Base-by-base conservation (phyloP, 2,329 filamentous ascomycete species). In the Huntiella moniliformis region DNA sequence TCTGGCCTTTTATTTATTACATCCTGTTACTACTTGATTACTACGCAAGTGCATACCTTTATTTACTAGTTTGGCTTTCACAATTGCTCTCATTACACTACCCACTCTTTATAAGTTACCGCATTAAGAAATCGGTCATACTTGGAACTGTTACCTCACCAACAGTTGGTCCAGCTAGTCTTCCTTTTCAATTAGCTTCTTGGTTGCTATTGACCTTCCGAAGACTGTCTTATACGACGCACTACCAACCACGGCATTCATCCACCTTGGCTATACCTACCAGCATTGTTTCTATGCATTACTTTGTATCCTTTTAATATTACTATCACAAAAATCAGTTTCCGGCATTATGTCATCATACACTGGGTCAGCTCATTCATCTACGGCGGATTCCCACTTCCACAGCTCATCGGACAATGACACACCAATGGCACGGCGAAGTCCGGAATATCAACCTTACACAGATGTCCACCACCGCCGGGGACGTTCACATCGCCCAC, bases 381-480 rank as follows among this genome's bases (percentile, higher is more conserved):
- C 47, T 22, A 22, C 38, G 8, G 33, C 37, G 31, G 38, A 44
- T 22, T 43, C 47, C n/a, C 22, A 28, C 22, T 42, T 42, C 32
- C 41, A 46, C 18, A 46, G 43, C 17, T 44, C 42, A 39, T 49
- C 47, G 3, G 47, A 49, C 39, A 49, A 46, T 41, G 47, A 49
- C 38, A 49, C 44, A 1, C 40, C 47, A 5, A 36, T 49, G 46
- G 47, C 47, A 7, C 43, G 33, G 13, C 35, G 40, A 40, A 49
- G 47, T 15, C 44, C 40, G 5, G 47, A 49, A 36, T 38, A 38
- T 32, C 36, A 45, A 10, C 31, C 42, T n/a, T 38, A 28, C 42
- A 13, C 32, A 28, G 36, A 45, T 10, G 16, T 15, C 18, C 16
- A 42, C 12, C 40, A 36, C 28, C 33, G 42, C 34, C 22, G 22